Percentiles rank a stretch among this genome's conserved stretches.
phyloP scores from a whole-genome alignment of 2,329 filamentous ascomycete genomes.

The Byssothecium circinans region DNA sequence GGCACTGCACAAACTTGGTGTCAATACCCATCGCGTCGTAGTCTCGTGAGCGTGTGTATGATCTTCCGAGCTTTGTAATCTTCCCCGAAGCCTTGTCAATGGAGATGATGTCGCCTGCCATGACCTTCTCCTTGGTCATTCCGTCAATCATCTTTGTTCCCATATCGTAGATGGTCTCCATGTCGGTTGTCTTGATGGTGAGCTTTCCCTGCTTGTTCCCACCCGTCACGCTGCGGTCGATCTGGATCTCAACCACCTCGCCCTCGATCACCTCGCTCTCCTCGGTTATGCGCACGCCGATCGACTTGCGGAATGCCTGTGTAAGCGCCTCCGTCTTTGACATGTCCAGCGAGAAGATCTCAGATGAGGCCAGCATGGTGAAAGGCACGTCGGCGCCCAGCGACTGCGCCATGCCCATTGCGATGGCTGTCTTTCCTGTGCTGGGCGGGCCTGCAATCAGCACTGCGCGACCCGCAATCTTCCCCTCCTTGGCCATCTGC shows the following conservation, averaged over 20 bases:
- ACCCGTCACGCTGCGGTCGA: slow-evolving; percentile 93
- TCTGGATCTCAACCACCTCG: slow-evolving; percentile 98
- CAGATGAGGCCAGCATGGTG: slow-evolving; percentile 90
- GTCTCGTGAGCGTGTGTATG: slow-evolving; percentile 90
- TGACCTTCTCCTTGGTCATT: slow-evolving; percentile 99
- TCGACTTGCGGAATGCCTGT: slow-evolving; percentile 98
- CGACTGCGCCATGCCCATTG: slow-evolving; percentile 98
- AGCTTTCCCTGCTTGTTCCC: slow-evolving; percentile 98
- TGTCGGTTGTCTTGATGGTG: slow-evolving; percentile 98
- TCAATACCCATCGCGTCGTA: slow-evolving; percentile 99
- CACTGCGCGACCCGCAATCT: slow-evolving; percentile 93
- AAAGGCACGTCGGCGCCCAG: slow-evolving; percentile 93
- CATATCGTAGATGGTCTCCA: slow-evolving; percentile 99
- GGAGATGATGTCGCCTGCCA: slow-evolving; percentile 97
- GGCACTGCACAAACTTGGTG: slow-evolving; percentile 96
- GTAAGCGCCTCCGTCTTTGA: slow-evolving; percentile 98
- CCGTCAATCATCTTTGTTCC: slow-evolving; percentile 99
- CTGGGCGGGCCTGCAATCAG: slow-evolving; percentile 94
- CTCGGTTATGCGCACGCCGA: slow-evolving; percentile 96
- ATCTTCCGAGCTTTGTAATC: slow-evolving; percentile 94
- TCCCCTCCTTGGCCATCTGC: slow-evolving; percentile 98
- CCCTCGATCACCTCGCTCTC: slow-evolving; percentile 99
- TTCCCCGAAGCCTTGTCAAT: slow-evolving; percentile 99
- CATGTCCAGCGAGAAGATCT: slow-evolving; percentile 99
- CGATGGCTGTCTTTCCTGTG: slow-evolving; percentile 97